Percentiles rank a stretch among this genome's conserved stretches.
These are phyloP conservation scores for Mycena venus DNA, from an alignment of 768 basidiomycete species.

Conservation along the genomic window DNA sequence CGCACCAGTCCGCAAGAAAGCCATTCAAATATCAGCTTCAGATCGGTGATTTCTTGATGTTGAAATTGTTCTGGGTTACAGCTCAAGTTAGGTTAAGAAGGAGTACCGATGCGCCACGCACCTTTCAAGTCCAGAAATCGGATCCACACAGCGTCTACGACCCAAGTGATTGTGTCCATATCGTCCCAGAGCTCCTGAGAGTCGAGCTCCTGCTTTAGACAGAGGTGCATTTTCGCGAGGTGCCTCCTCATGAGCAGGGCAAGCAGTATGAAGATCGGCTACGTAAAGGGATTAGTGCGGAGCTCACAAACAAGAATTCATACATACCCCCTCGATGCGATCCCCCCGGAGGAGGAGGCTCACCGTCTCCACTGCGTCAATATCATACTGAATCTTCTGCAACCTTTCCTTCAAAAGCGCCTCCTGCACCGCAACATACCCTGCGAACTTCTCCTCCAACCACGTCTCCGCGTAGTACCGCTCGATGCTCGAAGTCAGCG, in stretches of 20 bases:
- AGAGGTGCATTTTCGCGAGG: constrained; percentile 19
- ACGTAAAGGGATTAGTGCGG: neutral
- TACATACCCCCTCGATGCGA: constrained; percentile 9
- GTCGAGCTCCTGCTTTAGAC: constrained; percentile 11
- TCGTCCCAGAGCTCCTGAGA: neutral
- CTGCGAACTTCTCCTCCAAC: constrained; percentile 8
- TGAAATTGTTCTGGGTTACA: neutral
- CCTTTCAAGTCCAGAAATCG: constrained; percentile 16
- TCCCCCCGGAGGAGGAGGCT: neutral
- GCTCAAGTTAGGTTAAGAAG: neutral
- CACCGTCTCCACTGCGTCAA: constrained; percentile 2
- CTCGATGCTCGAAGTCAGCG: neutral
- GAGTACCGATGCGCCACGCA: neutral
- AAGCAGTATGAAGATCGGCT: constrained; percentile 12
- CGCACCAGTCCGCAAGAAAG: constrained; percentile 24
- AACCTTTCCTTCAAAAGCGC: neutral
- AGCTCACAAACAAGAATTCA: neutral
- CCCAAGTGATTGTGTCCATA: neutral
- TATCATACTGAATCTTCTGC: neutral
- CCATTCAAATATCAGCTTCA: constrained; percentile 20
- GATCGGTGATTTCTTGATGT: constrained; percentile 12
- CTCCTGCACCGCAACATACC: neutral
- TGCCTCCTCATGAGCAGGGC: constrained; percentile 20
- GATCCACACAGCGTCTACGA: neutral
- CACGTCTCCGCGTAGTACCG: neutral